A percentile compares a stretch with the other conserved stretches of the same genome.
These are phyloP conservation scores for Gentiana straminea DNA, from an alignment of 257 asterid genomes.

Conservation along the genomic window DNA sequence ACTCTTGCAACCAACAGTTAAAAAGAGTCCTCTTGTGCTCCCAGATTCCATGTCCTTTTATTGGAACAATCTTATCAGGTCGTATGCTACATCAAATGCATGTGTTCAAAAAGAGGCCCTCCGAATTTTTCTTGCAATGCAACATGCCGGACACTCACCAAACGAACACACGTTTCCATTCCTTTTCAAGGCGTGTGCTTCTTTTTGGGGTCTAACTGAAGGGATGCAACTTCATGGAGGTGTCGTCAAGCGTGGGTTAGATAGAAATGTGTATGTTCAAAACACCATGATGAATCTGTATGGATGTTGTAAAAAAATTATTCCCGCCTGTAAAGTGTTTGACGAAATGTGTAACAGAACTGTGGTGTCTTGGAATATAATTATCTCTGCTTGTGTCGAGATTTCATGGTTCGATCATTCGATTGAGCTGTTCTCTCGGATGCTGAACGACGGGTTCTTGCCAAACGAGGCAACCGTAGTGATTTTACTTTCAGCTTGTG, in stretches of 20 bases:
- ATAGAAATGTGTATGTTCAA: conserved; percentile 49
- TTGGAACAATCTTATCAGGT: conserved; percentile 49
- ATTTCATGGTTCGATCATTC: conserved; percentile 37
- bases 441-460: conserved; percentile 30
- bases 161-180: conserved; percentile 61
- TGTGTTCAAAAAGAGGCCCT: conserved; percentile 28
- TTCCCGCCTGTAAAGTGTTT: conserved; percentile 43
- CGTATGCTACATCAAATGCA: conserved; percentile 30
- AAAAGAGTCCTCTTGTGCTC: no score
- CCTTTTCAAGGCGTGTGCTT: conserved; percentile 50
- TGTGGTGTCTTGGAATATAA: conserved; percentile 66
- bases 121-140: conserved; percentile 38
- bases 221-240: conserved; percentile 62
- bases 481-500: conserved; percentile 48
- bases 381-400: conserved; percentile 42
- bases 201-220: conserved; percentile 35
- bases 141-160: conserved; percentile 34
- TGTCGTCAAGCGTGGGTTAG: conserved; percentile 45
- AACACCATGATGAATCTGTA: conserved; percentile 47
- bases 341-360: conserved; percentile 52
- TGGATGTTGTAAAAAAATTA: conserved; percentile 44
- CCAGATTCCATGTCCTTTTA: not conserved
- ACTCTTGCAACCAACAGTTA: no score
- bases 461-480: conserved; percentile 72
- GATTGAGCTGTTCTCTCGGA: conserved; percentile 32